Evolutionary conservation across 139 green algal species (phyloP), one percentile per base, ranked within the genome.

Genomic region (Gonium pectorale): DNA sequence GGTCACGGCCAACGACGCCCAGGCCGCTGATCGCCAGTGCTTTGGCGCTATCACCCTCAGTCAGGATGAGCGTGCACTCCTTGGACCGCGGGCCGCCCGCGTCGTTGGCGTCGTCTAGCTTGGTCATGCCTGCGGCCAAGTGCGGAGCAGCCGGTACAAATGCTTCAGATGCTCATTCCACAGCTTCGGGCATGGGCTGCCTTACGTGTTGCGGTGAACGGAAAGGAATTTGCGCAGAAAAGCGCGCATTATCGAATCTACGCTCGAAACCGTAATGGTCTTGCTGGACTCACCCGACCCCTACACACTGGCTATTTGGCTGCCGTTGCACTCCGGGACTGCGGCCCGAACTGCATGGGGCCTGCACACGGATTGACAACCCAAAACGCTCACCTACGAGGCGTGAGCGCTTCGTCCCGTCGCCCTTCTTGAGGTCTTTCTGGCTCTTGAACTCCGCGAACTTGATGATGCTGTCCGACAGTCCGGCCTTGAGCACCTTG

Each of bases 31-130:
- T 95, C 35, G 97, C 98, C 86, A 99, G 93, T 5, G 98, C 86
- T 91, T 99, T 99, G 71, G 98, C 98, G 22, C 92, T 97, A 92
- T 99, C 98, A 60, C 98, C 98, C 92, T 99, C 98, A 0, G 98
- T 99, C 52, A 99, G 92, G 90, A 99, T 99, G n/a, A 99, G 92
- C 29, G 98, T 99, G 95, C 98, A 99, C 37, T 96, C 33, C 81
- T 94, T 74, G 15, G 92, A 97, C 86, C 96, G 95, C 35, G 92
- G 87, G 0, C 93, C 94, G 69, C 98, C 98, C 0, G 98, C 98
- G 64, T 99, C 94, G 83, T 99, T 99, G 66, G 98, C 98, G 82
- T 99, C 98, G 43, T 98, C 94, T 73, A 99, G 95, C 92, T 99
- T 99, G 37, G 95, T 89, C 46, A 99, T 95, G 74, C 98, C 97